Evolutionary conservation across 805 yeast species (phyloP).

Genomic region (Starmerella floricola): DNA sequence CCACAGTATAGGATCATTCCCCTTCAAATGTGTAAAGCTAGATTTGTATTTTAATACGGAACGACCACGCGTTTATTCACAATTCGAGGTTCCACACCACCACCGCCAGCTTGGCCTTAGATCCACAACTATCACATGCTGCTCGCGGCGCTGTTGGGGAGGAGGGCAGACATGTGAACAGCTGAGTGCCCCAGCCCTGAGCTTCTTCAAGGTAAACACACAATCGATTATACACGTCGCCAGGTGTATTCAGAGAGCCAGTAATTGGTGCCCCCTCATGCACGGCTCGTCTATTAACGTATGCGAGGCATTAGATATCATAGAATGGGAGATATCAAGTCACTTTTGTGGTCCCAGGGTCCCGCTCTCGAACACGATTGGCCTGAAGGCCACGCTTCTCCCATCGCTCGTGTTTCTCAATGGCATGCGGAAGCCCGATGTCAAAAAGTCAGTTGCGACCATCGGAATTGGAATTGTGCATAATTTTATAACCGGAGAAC

Average conservation of each 20-base stretch:
- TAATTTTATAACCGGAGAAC: constrained; percentile 16
- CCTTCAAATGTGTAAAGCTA: neutral
- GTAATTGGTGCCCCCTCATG: too few species aligned
- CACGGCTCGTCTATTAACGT: neutral
- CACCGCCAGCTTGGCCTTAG: too few species aligned
- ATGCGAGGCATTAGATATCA: constrained; percentile 22
- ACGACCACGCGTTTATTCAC: too few species aligned
- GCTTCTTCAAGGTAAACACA: neutral
- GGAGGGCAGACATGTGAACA: neutral
- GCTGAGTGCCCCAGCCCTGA: neutral
- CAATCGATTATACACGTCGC: too few species aligned
- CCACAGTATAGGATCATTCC: neutral
- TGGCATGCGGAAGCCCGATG: constrained; percentile 23
- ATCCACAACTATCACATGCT: neutral
- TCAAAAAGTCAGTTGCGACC: constrained; percentile 15
- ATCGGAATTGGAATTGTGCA: constrained; percentile 27
- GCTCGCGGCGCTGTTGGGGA: neutral
- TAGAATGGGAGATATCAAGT: constrained; percentile 25
- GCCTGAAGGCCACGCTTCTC: constrained; percentile 26
- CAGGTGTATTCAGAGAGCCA: too few species aligned
- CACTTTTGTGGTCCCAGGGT: neutral
- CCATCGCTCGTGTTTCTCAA: constrained; percentile 26
- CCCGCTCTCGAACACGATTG: constrained; percentile 15
- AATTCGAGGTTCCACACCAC: too few species aligned
- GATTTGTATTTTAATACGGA: too few species aligned